These are phyloP conservation scores for Eucalyptus cloeziana DNA, from an alignment of 345 rosid genomes.

Conservation along the genomic window DNA sequence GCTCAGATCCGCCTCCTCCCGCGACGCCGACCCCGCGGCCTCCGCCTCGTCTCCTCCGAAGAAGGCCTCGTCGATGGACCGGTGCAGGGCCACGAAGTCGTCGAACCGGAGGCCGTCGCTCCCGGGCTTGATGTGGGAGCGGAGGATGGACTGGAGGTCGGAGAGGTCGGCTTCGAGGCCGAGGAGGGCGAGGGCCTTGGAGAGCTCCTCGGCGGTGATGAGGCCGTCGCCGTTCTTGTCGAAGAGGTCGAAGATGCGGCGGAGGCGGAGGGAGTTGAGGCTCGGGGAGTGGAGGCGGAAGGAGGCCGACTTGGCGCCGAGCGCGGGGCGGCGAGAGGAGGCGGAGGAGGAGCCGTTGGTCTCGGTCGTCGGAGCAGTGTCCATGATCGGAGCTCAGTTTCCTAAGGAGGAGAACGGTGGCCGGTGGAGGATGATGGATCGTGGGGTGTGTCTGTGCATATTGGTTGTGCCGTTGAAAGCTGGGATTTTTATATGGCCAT, in stretches of 20 bases:
- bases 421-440: background rate
- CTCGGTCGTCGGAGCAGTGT: background rate
- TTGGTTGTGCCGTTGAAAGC: fast-evolving
- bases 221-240: slow-evolving; percentile 75
- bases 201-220: slow-evolving; percentile 54
- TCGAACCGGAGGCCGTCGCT: slow-evolving; percentile 43
- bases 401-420: background rate
- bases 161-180: slow-evolving; percentile 60
- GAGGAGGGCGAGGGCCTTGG: slow-evolving; percentile 49
- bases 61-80: slow-evolving; percentile 37
- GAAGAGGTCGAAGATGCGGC: slow-evolving; percentile 65
- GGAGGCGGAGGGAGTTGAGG: slow-evolving; percentile 60
- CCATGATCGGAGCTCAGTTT: background rate
- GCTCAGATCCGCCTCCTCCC: slow-evolving; percentile 59
- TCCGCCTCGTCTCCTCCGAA: slow-evolving; percentile 1
- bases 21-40: background rate
- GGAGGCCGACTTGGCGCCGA: slow-evolving; percentile 10
- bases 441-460: background rate
- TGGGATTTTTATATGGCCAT: background rate
- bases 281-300: slow-evolving; percentile 54
- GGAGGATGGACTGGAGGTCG: slow-evolving; percentile 46
- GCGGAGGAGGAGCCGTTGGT: background rate
- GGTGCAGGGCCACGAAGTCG: slow-evolving; percentile 55
- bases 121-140: slow-evolving; percentile 43
- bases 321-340: background rate